phyloP scores from a whole-genome alignment of 768 basidiomycete genomes.

The Lentinula lateritia region DNA sequence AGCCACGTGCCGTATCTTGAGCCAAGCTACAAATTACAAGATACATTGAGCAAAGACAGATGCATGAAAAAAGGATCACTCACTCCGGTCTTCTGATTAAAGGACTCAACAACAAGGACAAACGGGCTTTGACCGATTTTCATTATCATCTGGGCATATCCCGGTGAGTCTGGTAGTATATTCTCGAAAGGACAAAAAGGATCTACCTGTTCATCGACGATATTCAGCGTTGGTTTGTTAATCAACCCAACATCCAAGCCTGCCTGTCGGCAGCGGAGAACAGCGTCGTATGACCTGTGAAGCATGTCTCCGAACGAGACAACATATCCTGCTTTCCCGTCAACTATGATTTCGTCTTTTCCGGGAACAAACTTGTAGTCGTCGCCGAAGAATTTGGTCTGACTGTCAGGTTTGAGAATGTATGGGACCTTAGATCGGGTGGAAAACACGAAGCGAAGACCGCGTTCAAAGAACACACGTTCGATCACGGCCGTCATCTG shows the following conservation, averaged over 20 bases:
- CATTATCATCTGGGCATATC: slow-evolving; percentile 39
- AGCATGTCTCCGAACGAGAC: slow-evolving; percentile 86
- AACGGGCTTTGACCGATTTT: slow-evolving; percentile 73
- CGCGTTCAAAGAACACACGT: slow-evolving; percentile 77
- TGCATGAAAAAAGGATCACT: slow-evolving; percentile 7
- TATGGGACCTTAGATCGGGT: slow-evolving; percentile 88
- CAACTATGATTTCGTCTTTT: slow-evolving; percentile 76
- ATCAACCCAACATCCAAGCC: slow-evolving; percentile 80
- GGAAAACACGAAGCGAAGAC: slow-evolving; percentile 82
- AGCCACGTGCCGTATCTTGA: slow-evolving; percentile 85
- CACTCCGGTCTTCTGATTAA: slow-evolving; percentile 87
- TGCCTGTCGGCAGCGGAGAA: slow-evolving; percentile 61
- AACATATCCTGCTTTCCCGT: slow-evolving; percentile 77
- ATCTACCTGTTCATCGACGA: slow-evolving; percentile 73
- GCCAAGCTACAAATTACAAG: slow-evolving; percentile 43
- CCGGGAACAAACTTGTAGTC: slow-evolving; percentile 79
- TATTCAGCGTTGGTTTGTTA: slow-evolving; percentile 80
- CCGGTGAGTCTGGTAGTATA: neutral
- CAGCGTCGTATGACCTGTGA: slow-evolving; percentile 80
- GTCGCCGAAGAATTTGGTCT: slow-evolving; percentile 57
- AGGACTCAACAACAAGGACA: slow-evolving; percentile 80
- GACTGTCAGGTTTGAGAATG: slow-evolving; percentile 62
- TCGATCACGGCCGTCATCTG: slow-evolving; percentile 79
- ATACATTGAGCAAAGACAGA: neutral
- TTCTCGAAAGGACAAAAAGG: neutral